Base-by-base conservation (phyloP, 352 stramenopile genomes). In the Pythium inflatum region DNA sequence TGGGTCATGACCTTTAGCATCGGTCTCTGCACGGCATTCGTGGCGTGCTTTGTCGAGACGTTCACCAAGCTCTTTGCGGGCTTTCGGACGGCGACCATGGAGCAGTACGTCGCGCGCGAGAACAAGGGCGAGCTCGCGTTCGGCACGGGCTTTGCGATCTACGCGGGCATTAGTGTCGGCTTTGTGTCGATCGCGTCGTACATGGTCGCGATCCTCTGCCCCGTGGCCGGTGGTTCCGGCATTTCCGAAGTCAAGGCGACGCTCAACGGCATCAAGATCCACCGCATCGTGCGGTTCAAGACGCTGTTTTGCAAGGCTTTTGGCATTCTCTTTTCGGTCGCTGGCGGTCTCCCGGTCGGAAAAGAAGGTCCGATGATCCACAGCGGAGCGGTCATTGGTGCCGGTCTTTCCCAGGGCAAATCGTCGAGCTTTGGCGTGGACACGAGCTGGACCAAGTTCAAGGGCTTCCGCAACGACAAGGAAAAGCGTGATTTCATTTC, bases 161-260 rank as follows among this genome's bases (percentile, higher is more conserved):
- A 98, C 83, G 73, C 91, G 0, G 78, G 88, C 20, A 97, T 98
- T 40, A 98, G 98, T 66, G 77, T 98, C 7, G 64, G 77, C 7
- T 99, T 98, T 71, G 97, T 98, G 25, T 74, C 86, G 1, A 85
- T 99, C 31, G 92, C 95, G 0, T 88, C 85, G 30, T 90, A 90
- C 53, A 84, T 96, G 30, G 97, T 99, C 22, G 93, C 98, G 40
- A 98, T 94, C 63, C 70, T 98, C 12, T 98, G 98, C 75, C 97
- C 97, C 1, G 90, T 98, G 22, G 93, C 93, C 2, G 93, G 83
- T 41, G 98, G 98, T 12, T 99, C 96, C 7, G 97, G 97, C 45
- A 99, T 99, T 73, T 88, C 91, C 0, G 98, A 99, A 79, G 98
- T 99, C 67, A 99, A 99, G 74, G 96, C 94, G 34, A 99, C 96